Base-by-base conservation (phyloP, 176 grass and related monocot species). In the Elaeis guineensis region DNA sequence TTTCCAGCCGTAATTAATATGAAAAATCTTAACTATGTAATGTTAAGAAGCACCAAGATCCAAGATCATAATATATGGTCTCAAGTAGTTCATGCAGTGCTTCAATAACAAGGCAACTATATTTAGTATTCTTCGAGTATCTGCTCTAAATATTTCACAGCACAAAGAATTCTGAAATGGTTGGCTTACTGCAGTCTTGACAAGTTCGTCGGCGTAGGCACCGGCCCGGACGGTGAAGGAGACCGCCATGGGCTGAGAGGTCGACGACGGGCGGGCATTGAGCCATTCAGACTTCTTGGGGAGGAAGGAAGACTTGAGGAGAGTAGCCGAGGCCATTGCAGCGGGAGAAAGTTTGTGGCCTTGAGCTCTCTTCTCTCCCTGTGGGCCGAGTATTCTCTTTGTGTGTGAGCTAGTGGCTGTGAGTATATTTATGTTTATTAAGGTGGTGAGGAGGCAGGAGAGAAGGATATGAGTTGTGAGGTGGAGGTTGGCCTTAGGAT, bases 271-370 rank as follows among this genome's bases (percentile, higher is more conserved):
- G 28, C 80, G 73, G 50, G 67, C 73, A 0, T 68, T 64, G 50
- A 80, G 79, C 82, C 88, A 98, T 78, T 98, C 85, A 4, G 85
- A 62, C 56, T 77, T 98, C 77, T 84, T 98, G 76, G 94, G 88
- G 69, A 93, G 88, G 94, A 98, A 98, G 61, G 94, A 98, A 17
- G 88, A 98, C 61, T 89, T 93, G 77, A 93, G 94, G 74, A 98
- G 76, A 81, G 93, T 79, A 68, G 88, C 85, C 66, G 85, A 89
- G 32, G 88, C 88, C 94, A 98, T 98, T 70, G 57, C 75, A 11
- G 61, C 51, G 55, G 55, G 6, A 64, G 30, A 17, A 21, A 53
- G 25, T 57, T 26, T 60, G 3, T 16, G 51, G 52, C 51, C 69
- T 77, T 60, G 51, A 71, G 30, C 71, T 69, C 71, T 71, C 60